Evolutionary conservation across 257 asterid species (phyloP), one percentile per base, ranked within the genome.

Genomic region (Petunia secreta): DNA sequence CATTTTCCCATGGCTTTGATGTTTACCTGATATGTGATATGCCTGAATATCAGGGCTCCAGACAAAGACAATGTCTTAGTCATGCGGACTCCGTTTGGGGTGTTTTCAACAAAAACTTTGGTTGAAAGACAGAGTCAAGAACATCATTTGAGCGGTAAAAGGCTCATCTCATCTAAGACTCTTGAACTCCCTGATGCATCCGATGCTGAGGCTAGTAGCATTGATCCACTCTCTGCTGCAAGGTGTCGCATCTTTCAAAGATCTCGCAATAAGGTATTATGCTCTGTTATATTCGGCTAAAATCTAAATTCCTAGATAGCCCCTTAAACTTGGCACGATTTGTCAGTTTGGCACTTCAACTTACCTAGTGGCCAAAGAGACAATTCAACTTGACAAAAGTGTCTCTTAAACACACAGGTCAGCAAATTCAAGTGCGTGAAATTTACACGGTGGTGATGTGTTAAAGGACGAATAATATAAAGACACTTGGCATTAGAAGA

Each of bases 151-250:
- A 86, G 91, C 68, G 98, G 90, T 82, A 87, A 91, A 57, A 87
- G 98, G 83, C 91, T 88, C 75, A 89, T 91, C 84, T 84, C 97
- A 55, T 77, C 90, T 40, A 89, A 84, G 80, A 75, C 82, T 77
- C 87, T 82, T 60, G 94, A 89, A 75, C 80, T 91, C 82, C 84
- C 86, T 53, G 92, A 85, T 76, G 69, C 88, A 80, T 85, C 90
- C 81, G 90, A 78, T 84, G 84, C 81, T 48, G 92, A 81, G 82
- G 83, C 84, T 53, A 80, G 60, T 65, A 91, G 86, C 75, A 78
- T 87, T 54, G 97, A 89, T 53, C 91, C 85, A 74, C 82, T 88
- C 85, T 90, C 99, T 83, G 91, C 95, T 54, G 97, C 98, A 80
- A 87, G 98, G 85, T 91, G 98, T 88, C 97, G 94, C 53, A 73